These are phyloP conservation scores for Pyricularia pennisetigena DNA, from an alignment of 2,329 filamentous ascomycete genomes.

Conservation along the genomic window DNA sequence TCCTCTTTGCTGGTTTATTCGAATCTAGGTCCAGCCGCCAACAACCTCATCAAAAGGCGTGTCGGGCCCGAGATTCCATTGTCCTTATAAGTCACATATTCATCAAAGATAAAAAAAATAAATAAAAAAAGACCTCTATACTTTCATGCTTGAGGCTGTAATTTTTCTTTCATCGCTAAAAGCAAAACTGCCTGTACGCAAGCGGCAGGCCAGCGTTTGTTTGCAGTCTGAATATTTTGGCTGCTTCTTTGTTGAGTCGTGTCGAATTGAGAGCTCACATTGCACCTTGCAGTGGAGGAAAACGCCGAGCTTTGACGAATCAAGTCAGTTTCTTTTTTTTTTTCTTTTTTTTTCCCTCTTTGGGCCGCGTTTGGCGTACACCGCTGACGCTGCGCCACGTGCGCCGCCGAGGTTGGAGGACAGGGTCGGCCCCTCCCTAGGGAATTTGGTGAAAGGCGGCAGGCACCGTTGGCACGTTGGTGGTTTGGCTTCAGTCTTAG, in stretches of 20 bases:
- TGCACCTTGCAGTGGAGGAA: background rate
- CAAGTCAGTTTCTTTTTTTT: background rate
- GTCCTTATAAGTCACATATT: background rate
- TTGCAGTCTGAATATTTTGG: background rate
- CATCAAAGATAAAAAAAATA: background rate
- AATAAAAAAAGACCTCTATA: background rate
- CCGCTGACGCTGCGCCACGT: background rate
- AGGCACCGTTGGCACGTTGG: background rate
- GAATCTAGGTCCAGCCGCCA: background rate
- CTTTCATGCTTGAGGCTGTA: background rate
- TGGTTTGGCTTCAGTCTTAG: background rate
- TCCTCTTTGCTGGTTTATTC: background rate
- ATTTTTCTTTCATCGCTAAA: background rate
- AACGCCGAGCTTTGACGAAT: background rate
- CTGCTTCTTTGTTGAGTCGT: background rate
- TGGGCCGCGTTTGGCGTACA: background rate
- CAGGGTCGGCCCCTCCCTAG: too few relatives aligned
- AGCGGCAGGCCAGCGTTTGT: background rate
- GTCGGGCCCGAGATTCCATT: background rate
- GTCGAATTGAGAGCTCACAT: background rate
- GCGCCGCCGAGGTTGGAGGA: background rate
- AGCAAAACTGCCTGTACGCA: background rate
- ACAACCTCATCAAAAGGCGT: background rate
- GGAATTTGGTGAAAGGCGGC: background rate
- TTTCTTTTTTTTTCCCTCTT: background rate